phyloP scores from a whole-genome alignment of 177 flowering plant genomes.

The Telopea speciosissima region DNA sequence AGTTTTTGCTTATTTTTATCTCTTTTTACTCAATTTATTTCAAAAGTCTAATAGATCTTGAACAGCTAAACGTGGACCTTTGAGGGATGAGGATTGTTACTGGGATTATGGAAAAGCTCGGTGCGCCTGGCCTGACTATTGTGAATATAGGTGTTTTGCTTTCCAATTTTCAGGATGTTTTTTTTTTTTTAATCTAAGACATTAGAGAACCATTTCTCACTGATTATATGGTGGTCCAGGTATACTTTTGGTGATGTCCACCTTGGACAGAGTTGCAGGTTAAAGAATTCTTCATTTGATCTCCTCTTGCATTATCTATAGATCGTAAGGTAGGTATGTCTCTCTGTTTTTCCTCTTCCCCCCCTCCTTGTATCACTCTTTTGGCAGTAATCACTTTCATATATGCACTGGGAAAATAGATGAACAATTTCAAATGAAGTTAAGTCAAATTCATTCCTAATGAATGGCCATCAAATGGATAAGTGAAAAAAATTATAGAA shows the following conservation, averaged over 20 bases:
- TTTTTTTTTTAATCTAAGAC: not conserved
- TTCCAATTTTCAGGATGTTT: constrained; percentile 1
- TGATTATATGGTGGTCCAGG: constrained; percentile 33
- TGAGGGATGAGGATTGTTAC: constrained; percentile 89
- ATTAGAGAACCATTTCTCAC: constrained; percentile 3
- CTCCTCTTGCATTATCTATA: constrained; percentile 58
- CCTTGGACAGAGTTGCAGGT: constrained; percentile 95
- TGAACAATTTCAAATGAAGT: not conserved
- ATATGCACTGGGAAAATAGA: not conserved
- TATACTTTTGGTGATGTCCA: constrained; percentile 95
- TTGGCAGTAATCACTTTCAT: constrained; percentile 1
- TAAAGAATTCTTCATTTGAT: constrained; percentile 60
- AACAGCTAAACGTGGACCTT: constrained; percentile 88
- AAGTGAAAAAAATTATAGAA: not conserved
- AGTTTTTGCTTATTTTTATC: not conserved
- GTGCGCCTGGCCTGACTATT: constrained; percentile 87
- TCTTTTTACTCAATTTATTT: not conserved
- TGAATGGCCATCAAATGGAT: not conserved
- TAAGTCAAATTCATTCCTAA: not conserved
- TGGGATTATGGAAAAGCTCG: constrained; percentile 99
- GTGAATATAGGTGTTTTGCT: constrained; percentile 78
- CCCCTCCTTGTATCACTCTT: not conserved
- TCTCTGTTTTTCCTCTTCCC: not conserved
- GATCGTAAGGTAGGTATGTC: constrained; percentile 32
- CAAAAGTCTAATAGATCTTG: constrained; percentile 7